Conservation (phyloP, 345 rosid genomes). For the Eucalyptus melliodora region DNA sequence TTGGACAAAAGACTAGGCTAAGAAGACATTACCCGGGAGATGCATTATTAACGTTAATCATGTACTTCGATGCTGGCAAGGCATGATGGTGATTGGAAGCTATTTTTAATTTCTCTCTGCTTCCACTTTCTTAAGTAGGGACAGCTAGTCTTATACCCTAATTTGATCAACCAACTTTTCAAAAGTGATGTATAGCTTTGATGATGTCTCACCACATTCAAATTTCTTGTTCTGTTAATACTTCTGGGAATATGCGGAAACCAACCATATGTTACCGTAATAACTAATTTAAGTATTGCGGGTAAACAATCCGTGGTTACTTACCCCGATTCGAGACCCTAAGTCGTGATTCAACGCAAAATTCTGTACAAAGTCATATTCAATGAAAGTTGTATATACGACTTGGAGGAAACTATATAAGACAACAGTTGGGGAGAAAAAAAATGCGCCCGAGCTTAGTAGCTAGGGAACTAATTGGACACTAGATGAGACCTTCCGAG, state of each 20-base stretch:
- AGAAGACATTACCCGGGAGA: background rate
- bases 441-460: background rate
- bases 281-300: background rate
- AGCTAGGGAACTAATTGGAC: background rate
- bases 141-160: background rate
- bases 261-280: background rate
- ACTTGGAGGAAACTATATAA: background rate
- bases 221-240: background rate
- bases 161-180: background rate
- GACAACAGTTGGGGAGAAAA: background rate
- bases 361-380: background rate
- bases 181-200: background rate
- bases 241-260: background rate
- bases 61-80: background rate
- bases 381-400: too few relatives aligned
- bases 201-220: background rate
- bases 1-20: background rate
- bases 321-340: background rate
- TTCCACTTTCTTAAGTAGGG: background rate
- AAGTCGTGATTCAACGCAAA: background rate
- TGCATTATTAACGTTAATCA: background rate
- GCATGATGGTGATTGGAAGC: background rate
- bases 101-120: background rate
- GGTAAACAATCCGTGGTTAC: background rate
- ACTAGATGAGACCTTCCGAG: constrained; percentile 19